These are phyloP conservation scores for Leptomonas pyrrhocoris DNA, from an alignment of 208 protist genomes.

Conservation along the genomic window DNA sequence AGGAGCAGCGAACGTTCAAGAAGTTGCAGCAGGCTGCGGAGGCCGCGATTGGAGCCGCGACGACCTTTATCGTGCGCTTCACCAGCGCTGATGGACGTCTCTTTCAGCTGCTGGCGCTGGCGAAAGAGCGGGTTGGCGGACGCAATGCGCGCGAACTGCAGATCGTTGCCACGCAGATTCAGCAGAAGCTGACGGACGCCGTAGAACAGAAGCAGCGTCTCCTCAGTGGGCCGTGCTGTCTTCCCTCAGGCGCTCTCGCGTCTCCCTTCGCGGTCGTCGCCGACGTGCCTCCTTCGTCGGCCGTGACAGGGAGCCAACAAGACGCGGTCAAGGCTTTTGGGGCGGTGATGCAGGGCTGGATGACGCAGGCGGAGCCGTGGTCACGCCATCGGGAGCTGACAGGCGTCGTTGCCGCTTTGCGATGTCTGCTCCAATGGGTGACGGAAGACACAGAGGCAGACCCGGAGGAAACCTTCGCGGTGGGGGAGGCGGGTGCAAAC, in stretches of 20 bases:
- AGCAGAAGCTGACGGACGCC: conserved; percentile 27
- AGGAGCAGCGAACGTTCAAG: conserved; percentile 46
- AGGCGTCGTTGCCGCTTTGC: neutral
- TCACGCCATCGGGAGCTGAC: neutral
- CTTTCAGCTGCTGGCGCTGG: conserved; percentile 47
- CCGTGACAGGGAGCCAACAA: neutral
- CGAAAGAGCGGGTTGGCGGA: conserved; percentile 30
- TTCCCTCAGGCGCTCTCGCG: neutral
- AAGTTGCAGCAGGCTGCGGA: conserved; percentile 46
- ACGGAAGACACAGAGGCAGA: neutral
- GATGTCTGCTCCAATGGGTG: neutral
- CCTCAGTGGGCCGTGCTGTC: neutral
- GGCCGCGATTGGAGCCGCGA: conserved; percentile 30
- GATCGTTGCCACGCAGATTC: conserved; percentile 33
- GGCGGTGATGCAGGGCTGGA: neutral
- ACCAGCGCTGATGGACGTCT: conserved; percentile 37
- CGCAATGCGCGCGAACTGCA: conserved; percentile 59
- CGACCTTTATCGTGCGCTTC: conserved; percentile 38
- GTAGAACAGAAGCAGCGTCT: conserved; percentile 22
- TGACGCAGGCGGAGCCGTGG: neutral
- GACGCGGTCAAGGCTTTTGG: neutral
- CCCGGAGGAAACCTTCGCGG: neutral
- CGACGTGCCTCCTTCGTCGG: neutral
- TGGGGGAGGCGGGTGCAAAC: neutral
- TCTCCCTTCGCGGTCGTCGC: neutral